These are phyloP conservation scores for Amanita inopinata DNA, from an alignment of 768 basidiomycete species.

Conservation along the genomic window DNA sequence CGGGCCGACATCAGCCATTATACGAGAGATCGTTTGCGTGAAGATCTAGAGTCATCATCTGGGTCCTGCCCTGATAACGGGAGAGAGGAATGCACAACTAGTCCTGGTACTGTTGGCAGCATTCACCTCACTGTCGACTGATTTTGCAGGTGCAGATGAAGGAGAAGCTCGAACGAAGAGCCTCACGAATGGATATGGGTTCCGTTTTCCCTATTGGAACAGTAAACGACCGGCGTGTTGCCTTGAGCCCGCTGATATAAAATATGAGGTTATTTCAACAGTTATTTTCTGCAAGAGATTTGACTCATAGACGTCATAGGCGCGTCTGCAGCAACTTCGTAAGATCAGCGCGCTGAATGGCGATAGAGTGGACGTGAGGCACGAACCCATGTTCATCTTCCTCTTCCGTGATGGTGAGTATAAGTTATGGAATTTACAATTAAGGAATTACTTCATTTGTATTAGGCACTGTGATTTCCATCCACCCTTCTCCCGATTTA, in stretches of 20 bases:
- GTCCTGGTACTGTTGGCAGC: too few species aligned
- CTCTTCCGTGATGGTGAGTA: slow-evolving; percentile 46
- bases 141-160: too few species aligned
- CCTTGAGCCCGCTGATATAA: slow-evolving; percentile 2
- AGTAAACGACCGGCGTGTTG: background rate
- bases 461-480: slow-evolving; percentile 51
- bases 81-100: too few species aligned
- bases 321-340: slow-evolving; percentile 15
- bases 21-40: too few species aligned
- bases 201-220: too few species aligned
- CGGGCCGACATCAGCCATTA: too few species aligned
- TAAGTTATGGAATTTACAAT: background rate
- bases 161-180: too few species aligned
- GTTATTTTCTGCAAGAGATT: background rate
- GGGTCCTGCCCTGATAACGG: too few species aligned
- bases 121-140: too few species aligned
- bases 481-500: slow-evolving; percentile 35
- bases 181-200: too few species aligned
- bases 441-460: background rate
- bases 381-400: slow-evolving; percentile 57
- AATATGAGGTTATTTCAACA: background rate
- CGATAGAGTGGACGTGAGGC: slow-evolving; percentile 44
- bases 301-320: slow-evolving; percentile 8
- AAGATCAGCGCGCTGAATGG: slow-evolving; percentile 27
- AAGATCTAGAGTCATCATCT: too few species aligned